Conservation (phyloP, 2,329 filamentous ascomycete species). For the Aspergillus novoparasiticus region DNA sequence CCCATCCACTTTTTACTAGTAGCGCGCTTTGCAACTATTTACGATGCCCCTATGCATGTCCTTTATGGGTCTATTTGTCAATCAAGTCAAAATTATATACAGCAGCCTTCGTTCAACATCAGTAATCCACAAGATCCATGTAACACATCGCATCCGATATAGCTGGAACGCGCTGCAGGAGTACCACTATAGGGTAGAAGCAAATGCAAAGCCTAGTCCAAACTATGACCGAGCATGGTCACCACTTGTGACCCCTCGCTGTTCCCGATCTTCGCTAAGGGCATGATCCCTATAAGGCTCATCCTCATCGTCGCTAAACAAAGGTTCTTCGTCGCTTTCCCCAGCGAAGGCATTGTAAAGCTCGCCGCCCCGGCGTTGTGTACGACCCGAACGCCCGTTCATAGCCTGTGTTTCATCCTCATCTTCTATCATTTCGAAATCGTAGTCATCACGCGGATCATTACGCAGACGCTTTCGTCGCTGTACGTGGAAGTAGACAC, state of each 20-base stretch:
- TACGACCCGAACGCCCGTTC: conserved; percentile 53
- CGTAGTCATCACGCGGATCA: conserved; percentile 78
- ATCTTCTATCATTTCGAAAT: conserved; percentile 89
- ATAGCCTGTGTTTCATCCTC: conserved; percentile 61
- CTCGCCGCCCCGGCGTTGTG: conserved; percentile 72
- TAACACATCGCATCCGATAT: background rate
- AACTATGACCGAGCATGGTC: conserved; percentile 11
- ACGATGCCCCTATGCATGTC: background rate
- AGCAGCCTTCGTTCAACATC: background rate
- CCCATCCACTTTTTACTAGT: background rate
- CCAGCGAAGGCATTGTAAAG: conserved; percentile 97
- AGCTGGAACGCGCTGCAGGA: background rate
- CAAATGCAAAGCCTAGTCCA: background rate
- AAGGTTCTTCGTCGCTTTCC: conserved; percentile 73
- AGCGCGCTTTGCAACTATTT: background rate
- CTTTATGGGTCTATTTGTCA: background rate
- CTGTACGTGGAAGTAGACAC: conserved; percentile 78
- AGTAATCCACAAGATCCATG: background rate
- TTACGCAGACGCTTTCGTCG: conserved; percentile 75
- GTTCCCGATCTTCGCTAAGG: conserved; percentile 26
- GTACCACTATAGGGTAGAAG: background rate
- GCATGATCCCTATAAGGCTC: conserved; percentile 38
- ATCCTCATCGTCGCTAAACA: conserved; percentile 52
- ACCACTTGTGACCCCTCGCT: conserved; percentile 15
- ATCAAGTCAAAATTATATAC: background rate